These are phyloP conservation scores for Balamuthia mandrillaris DNA, from an alignment of 208 protist species.

Conservation along the genomic window DNA sequence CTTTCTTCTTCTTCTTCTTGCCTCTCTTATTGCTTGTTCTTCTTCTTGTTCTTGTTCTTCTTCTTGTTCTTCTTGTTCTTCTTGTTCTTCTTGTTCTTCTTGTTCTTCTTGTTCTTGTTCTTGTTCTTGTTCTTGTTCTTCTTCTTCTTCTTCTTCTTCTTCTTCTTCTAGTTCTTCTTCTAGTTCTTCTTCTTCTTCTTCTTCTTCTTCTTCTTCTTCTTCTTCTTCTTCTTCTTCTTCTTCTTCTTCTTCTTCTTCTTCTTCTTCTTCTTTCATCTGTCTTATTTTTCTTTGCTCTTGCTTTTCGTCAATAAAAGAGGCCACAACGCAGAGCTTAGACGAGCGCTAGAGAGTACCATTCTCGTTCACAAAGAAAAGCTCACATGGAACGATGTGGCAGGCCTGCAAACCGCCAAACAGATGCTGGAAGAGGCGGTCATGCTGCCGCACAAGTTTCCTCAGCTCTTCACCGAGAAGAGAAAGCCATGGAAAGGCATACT, in stretches of 20 bases:
- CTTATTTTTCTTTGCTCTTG: background rate
- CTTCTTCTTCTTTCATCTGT: background rate
- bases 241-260: background rate
- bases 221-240: constrained; percentile 14
- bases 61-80: background rate
- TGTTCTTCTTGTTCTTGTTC: background rate
- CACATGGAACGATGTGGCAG: constrained; percentile 89
- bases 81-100: background rate
- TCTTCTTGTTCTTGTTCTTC: background rate
- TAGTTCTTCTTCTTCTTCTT: background rate
- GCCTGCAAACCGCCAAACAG: constrained; percentile 88
- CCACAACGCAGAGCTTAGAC: background rate
- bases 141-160: background rate
- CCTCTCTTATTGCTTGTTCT: background rate
- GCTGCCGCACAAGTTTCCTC: constrained; percentile 90
- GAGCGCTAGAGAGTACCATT: constrained; percentile 75
- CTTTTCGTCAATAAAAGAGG: background rate
- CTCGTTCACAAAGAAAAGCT: constrained; percentile 89
- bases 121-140: background rate
- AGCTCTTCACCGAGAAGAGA: constrained; percentile 85
- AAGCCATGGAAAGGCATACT: constrained; percentile 87
- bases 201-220: constrained; percentile 31
- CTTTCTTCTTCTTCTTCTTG: background rate
- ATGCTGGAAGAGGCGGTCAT: constrained; percentile 94
- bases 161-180: background rate